Evolutionary conservation across 768 basidiomycete genomes (phyloP).

Genomic region (Leccinum truebloodii): DNA sequence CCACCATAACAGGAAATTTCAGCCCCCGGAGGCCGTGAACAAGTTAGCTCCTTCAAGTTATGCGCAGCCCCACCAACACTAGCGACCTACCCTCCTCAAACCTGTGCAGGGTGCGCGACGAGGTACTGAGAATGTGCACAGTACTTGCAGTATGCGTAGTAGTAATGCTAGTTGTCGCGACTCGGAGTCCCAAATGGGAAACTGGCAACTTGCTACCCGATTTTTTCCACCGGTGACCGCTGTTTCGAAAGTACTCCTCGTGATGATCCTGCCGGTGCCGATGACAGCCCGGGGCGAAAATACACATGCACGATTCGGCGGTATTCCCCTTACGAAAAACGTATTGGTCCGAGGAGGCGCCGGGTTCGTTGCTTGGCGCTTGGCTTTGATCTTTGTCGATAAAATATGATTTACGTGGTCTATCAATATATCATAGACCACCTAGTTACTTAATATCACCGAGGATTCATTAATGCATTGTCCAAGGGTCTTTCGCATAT

Average conservation of each 20-base stretch:
- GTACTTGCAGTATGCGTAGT: no score
- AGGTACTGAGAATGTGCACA: not conserved
- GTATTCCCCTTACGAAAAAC: not conserved
- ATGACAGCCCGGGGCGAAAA: not conserved
- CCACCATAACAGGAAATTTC: constrained; percentile 4
- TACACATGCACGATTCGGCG: not conserved
- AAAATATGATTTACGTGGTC: no score
- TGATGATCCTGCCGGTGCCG: constrained; percentile 1
- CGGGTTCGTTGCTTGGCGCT: no score
- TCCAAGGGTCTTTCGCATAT: no score
- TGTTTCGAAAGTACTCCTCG: not conserved
- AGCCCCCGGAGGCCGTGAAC: not conserved
- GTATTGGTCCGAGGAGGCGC: not conserved
- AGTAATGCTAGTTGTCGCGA: no score
- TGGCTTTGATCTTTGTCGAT: no score
- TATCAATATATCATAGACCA: no score
- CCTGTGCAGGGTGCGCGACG: not conserved
- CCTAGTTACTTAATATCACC: no score
- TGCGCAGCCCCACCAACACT: not conserved
- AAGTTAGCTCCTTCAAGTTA: not conserved
- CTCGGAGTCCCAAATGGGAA: not conserved
- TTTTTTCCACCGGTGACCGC: not conserved
- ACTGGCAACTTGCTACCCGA: not conserved
- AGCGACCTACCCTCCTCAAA: not conserved
- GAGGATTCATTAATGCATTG: no score